Evolutionary conservation across 768 basidiomycete species (phyloP), one percentile per base, ranked within the genome.

Genomic region (Filobasidium wieringae): DNA sequence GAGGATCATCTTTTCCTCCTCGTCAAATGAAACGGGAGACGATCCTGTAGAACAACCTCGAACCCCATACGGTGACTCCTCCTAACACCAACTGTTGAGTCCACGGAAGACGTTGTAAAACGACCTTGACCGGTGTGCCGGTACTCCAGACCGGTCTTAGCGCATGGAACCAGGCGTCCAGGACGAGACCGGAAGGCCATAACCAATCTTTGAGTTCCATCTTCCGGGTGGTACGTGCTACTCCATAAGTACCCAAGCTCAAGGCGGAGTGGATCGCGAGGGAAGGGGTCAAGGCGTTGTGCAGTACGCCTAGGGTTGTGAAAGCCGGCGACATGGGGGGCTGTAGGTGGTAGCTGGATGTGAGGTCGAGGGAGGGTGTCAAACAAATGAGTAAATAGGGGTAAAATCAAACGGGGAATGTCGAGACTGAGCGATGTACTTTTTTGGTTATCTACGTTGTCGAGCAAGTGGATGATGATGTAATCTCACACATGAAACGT

Each of bases 31-130:
- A 19, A 33, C 36, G 49, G n/a, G n/a, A n/a, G 29, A 34, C 45
- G 34, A 57, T 57, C 47, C 55, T 31, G 26, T 45, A 57, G 19
- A 57, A 57, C 34, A 57, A 30, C 59, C 64, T 22, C 4, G 45
- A 53, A 5, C 60, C 63, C 66, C 63, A 66, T 34, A 64, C 36
- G 1, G 68, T 64, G 6, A 62, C 60, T 19, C 66, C 68, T 19
- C 56, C 57, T 14, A 67, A 57, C 19, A 66, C 19, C 4, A 66
- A 43, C 59, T 58, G 54, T 27, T 63, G 59, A 4, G 64, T 54
- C 9, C 52, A 39, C 29, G 64, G 41, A n/a, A 69, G 60, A 2
- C 59, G 37, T 8, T 41, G 39, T 19, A 64, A 41, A 6, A 62
- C 67, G 0, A 56, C 26, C 1, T 33, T 22, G 31, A 65, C 7